phyloP scores from a whole-genome alignment of 306 rosid genomes.

The Cucumis cinereus region DNA sequence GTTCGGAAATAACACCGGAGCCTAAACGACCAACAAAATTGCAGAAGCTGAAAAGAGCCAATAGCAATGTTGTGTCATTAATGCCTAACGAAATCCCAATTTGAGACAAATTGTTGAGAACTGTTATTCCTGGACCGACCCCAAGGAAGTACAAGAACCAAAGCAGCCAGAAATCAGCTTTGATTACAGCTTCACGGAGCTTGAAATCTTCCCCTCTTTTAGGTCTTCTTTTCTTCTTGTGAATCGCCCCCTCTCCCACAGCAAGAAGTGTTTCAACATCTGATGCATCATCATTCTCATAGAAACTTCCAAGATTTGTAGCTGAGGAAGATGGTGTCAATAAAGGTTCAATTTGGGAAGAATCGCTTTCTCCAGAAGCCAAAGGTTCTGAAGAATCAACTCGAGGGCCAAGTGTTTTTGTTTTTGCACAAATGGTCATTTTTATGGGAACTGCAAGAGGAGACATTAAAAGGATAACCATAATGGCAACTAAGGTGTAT shows the following conservation, averaged over 20 bases:
- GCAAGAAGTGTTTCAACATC: slow-evolving; percentile 69
- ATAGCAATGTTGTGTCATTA: slow-evolving; percentile 45
- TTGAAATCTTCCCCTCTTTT: slow-evolving; percentile 86
- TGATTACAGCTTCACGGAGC: slow-evolving; percentile 49
- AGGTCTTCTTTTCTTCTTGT: slow-evolving; percentile 54
- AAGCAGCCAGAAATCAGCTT: slow-evolving; percentile 92
- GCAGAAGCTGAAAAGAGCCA: slow-evolving; percentile 73
- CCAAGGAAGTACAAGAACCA: slow-evolving; percentile 67
- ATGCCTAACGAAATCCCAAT: slow-evolving; percentile 65
- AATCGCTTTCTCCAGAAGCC: slow-evolving; percentile 17
- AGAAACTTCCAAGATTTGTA: slow-evolving; percentile 32
- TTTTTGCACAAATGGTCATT: slow-evolving; percentile 45
- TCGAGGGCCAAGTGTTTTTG: slow-evolving; percentile 11
- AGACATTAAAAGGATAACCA: slow-evolving; percentile 50
- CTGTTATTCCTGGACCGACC: slow-evolving; percentile 68
- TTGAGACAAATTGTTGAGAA: slow-evolving; percentile 80
- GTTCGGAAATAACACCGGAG: slow-evolving; percentile 66
- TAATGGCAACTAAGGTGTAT: slow-evolving; percentile 40
- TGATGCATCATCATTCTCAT: slow-evolving; percentile 44
- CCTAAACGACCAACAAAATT: slow-evolving; percentile 75
- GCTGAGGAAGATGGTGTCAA: slow-evolving; percentile 54
- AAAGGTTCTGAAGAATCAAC: slow-evolving; percentile 34
- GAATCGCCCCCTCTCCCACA: slow-evolving; percentile 70
- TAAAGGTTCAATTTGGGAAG: slow-evolving; percentile 34
- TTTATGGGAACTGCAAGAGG: slow-evolving; percentile 69